Evolutionary conservation across 2,329 filamentous ascomycete species (phyloP).

Genomic region (Penicillium sp.): DNA sequence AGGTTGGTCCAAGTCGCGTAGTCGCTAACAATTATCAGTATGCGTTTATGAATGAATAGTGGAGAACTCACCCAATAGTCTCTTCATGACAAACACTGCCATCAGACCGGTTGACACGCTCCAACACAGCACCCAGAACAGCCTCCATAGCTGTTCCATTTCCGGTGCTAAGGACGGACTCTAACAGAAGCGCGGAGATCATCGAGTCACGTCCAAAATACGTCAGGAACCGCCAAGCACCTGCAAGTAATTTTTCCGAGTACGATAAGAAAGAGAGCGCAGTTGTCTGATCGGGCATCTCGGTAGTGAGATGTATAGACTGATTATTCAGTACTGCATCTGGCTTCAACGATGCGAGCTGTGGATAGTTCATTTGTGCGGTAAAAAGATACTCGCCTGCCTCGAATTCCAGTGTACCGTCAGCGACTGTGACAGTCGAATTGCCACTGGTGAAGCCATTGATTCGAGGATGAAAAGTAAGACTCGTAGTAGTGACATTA

Average conservation of each 20-base stretch:
- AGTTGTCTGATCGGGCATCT: constrained; percentile 49
- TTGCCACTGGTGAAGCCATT: constrained; percentile 18
- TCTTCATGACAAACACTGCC: constrained; percentile 66
- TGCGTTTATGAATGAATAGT: neutral
- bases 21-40: constrained; percentile 43
- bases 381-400: constrained; percentile 59
- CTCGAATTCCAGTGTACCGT: constrained; percentile 49
- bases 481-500: constrained; percentile 57
- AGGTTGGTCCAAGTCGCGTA: constrained; percentile 63
- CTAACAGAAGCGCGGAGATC: constrained; percentile 60
- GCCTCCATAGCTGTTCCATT: constrained; percentile 60
- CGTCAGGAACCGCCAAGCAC: constrained; percentile 66
- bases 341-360: constrained; percentile 56
- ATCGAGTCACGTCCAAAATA: constrained; percentile 68
- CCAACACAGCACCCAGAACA: constrained; percentile 60
- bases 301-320: constrained; percentile 48
- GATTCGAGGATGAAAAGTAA: constrained; percentile 48
- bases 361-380: constrained; percentile 63
- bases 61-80: constrained; percentile 51
- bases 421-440: constrained; percentile 38
- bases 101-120: constrained; percentile 60
- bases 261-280: constrained; percentile 66
- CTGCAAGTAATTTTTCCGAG: constrained; percentile 61
- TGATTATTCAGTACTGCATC: constrained; percentile 52
- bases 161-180: constrained; percentile 58